Conservation (phyloP, 2,329 filamentous ascomycete species). For the Colletotrichum sp. region DNA sequence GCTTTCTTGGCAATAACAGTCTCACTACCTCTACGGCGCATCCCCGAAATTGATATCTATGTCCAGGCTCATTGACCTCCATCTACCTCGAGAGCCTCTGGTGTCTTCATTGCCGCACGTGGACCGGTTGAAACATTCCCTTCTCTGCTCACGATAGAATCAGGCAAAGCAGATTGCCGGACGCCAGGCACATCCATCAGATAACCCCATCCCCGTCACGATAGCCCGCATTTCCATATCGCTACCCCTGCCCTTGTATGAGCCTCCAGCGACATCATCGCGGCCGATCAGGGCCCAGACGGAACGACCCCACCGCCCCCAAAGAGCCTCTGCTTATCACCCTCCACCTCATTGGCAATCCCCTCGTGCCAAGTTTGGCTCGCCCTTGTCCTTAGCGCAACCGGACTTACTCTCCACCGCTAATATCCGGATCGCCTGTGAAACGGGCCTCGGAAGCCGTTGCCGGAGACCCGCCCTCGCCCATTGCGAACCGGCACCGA, state of each 20-base stretch:
- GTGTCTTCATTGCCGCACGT: neutral
- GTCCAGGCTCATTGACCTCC: neutral
- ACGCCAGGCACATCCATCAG: neutral
- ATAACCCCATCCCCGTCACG: neutral
- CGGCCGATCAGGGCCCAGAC: neutral
- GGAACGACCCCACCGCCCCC: neutral
- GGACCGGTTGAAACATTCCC: fast-evolving
- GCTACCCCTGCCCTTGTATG: neutral
- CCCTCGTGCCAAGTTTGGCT: neutral
- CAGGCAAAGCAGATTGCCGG: neutral
- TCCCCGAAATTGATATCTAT: neutral
- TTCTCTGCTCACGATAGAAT: neutral
- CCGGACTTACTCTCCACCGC: neutral
- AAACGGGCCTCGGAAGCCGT: neutral
- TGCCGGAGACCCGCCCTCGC: neutral
- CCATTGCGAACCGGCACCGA: conserved; percentile 5
- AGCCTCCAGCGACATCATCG: neutral
- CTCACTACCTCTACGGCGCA: fast-evolving
- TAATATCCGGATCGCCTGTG: neutral
- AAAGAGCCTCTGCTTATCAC: neutral
- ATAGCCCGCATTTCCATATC: conserved; percentile 37
- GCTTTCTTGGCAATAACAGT: neutral
- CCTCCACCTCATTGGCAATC: neutral
- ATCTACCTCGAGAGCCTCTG: neutral
- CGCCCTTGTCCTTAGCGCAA: neutral